These are phyloP conservation scores for Cutaneotrichosporon cutaneum DNA, from an alignment of 1,284 basidiomycete species.

Conservation along the genomic window DNA sequence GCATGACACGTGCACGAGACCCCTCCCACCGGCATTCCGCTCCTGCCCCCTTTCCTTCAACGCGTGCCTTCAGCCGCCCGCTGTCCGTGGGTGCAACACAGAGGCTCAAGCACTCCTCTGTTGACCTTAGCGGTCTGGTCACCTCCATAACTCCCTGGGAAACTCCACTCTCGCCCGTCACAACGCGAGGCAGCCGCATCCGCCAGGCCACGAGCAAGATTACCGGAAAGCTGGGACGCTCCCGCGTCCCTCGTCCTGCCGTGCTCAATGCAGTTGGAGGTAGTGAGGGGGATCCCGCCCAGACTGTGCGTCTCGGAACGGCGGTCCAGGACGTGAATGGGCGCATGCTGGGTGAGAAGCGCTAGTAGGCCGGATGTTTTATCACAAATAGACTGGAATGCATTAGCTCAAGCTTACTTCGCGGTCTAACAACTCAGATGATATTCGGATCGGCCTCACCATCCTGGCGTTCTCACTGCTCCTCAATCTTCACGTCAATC, in stretches of 20 bases:
- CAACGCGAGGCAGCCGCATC: neutral
- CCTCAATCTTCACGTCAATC: no score
- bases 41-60: neutral
- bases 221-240: neutral
- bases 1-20: neutral
- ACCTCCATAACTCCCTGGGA: neutral
- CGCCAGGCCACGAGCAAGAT: neutral
- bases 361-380: neutral
- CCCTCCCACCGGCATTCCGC: neutral
- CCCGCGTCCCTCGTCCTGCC: neutral
- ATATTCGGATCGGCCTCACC: no score
- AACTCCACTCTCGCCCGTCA: neutral
- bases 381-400: neutral
- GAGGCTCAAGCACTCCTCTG: neutral
- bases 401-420: neutral
- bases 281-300: neutral
- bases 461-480: no score
- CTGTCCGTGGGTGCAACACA: neutral
- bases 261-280: neutral
- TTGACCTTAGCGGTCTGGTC: neutral
- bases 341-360: neutral
- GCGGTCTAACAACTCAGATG: no score
- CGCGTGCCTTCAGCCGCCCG: neutral
- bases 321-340: neutral
- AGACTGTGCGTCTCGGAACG: neutral